phyloP scores from a whole-genome alignment of 2,329 filamentous ascomycete genomes.

The Hymenoscyphus repandus region DNA sequence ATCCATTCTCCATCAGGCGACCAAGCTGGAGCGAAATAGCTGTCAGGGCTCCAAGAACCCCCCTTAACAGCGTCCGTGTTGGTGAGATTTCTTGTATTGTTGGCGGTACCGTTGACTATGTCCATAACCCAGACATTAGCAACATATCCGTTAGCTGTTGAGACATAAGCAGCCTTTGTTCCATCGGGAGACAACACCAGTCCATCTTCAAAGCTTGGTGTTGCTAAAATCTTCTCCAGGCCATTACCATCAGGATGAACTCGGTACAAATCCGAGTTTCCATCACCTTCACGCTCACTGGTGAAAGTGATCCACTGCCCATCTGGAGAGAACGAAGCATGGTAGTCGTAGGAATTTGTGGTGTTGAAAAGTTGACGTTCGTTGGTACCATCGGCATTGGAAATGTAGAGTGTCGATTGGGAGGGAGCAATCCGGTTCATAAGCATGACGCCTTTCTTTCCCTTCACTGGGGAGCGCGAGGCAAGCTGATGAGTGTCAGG shows the following conservation, averaged over 20 bases:
- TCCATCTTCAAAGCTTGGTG: conserved; percentile 35
- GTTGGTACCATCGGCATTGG: conserved; percentile 36
- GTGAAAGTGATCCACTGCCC: conserved; percentile 30
- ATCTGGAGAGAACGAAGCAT: conserved; percentile 19
- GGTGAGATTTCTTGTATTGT: conserved; percentile 33
- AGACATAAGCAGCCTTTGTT: conserved; percentile 36
- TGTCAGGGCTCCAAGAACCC: conserved; percentile 28
- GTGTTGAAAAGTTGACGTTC: conserved; percentile 32
- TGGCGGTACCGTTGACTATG: conserved; percentile 26
- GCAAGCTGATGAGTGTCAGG: too few relatives aligned
- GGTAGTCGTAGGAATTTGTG: conserved; percentile 34
- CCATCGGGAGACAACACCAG: conserved; percentile 36
- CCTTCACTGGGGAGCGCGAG: neutral
- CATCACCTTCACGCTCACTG: conserved; percentile 35
- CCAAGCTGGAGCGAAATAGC: conserved; percentile 37
- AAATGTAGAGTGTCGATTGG: conserved; percentile 25
- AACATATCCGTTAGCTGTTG: conserved; percentile 33
- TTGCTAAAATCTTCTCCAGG: conserved; percentile 32
- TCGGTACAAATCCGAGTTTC: conserved; percentile 38
- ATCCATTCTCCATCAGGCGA: conserved; percentile 39
- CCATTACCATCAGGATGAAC: conserved; percentile 33
- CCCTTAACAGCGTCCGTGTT: conserved; percentile 27
- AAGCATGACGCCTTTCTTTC: conserved; percentile 20
- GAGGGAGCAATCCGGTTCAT: conserved; percentile 36
- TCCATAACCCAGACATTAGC: conserved; percentile 39